Percentiles rank a stretch among this genome's conserved stretches.
Evolutionary conservation across 176 grass and related monocot genomes (phyloP).

Genomic region (bread wheat (Triticum aestivum)): DNA sequence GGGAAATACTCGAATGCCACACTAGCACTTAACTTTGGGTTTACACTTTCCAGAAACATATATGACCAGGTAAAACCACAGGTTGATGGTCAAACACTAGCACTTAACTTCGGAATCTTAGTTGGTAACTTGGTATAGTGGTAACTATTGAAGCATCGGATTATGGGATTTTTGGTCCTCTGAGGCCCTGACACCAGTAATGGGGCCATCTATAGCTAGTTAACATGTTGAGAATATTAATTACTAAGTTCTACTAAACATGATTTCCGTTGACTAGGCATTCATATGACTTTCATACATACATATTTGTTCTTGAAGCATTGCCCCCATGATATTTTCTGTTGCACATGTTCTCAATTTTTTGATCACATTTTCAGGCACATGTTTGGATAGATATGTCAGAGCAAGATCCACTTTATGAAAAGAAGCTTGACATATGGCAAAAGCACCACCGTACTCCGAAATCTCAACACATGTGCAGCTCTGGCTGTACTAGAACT

Average conservation of each 20-base stretch:
- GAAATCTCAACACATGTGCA: constrained; percentile 32
- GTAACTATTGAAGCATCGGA: neutral
- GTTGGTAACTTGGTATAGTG: neutral
- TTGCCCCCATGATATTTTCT: neutral
- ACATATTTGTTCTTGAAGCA: constrained; percentile 7
- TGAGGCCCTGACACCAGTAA: neutral
- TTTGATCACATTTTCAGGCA: constrained; percentile 39
- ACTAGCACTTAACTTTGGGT: constrained; percentile 73
- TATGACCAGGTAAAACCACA: constrained; percentile 71
- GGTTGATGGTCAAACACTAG: neutral
- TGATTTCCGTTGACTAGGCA: neutral
- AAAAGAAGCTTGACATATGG: constrained; percentile 51
- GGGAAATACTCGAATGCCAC: constrained; percentile 74
- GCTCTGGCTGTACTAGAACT: constrained; percentile 8
- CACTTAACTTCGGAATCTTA: neutral
- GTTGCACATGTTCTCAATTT: neutral
- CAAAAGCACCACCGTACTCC: constrained; percentile 45
- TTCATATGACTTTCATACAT: neutral
- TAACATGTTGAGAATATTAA: neutral
- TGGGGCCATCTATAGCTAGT: neutral
- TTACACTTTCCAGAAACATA: constrained; percentile 68
- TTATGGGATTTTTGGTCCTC: neutral
- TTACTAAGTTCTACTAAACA: neutral
- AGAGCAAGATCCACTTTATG: constrained; percentile 49
- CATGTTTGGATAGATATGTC: constrained; percentile 51